Base-by-base conservation (phyloP, 2,329 filamentous ascomycete genomes). In the Alternaria sp. region DNA sequence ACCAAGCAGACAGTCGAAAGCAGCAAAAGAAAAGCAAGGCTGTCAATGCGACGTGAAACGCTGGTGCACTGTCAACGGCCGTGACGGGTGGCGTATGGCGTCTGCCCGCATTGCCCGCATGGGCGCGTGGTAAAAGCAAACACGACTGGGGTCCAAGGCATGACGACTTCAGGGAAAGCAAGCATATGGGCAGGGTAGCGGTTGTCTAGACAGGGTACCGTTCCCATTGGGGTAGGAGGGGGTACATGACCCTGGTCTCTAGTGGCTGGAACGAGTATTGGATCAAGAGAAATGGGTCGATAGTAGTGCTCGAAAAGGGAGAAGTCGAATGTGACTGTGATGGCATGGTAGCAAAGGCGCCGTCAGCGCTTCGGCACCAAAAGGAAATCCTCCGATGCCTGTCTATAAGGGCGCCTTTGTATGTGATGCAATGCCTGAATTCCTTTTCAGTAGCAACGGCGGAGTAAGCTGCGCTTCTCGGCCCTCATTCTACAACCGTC, bases 401-500 rank as follows among this genome's bases (percentile, higher is more conserved):
- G 15, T 52, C 30, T 40, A 25, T 15, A 30, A 8, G 49, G 49
- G 28, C 36, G 36, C 5, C 13, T 23, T 36, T 52, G 49, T 36
- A n/a, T 52, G 6, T 19, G 19, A 54, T 44, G 17, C 26, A 32
- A 40, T 40, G 36, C 36, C 36, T 23, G 19, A 13, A 36, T 19
- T 52, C 3, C 28, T 52, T 52, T 44, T 21, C n/a, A 23, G 36
- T 54, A 44, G 2, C 8, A 40, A 40, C 36, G n/a, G 36, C 36
- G 36, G 36, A 40, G 36, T 40, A 40, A 40, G 21, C 52, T 40
- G 36, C 52, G 15, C 21, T 21, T 51, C 15, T 40, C 25, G 36
- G 32, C 36, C 32, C 54, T 9, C 54, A 23, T 36, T 36, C 70
- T 63, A 71, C 13, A 66, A 17, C 44, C 56, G 49, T 40, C 63